Base-by-base conservation (phyloP, 805 yeast genomes). In the Schwanniomyces pseudopolymorphus region DNA sequence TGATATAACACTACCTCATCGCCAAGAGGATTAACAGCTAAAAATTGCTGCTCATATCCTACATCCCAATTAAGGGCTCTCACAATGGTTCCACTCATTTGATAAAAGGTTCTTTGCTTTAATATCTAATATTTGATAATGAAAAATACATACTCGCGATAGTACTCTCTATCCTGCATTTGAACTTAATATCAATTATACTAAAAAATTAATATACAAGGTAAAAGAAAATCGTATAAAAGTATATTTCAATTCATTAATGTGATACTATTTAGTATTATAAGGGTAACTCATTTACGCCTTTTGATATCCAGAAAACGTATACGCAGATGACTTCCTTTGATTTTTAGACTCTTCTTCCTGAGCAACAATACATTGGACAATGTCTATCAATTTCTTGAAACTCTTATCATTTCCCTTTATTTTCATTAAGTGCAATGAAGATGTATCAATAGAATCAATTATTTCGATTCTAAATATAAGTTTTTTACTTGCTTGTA, bases 11-110 rank as follows among this genome's bases (percentile, higher is more conserved):
- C 69, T 2, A 89, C 84, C 54, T 86, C 92, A 60, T 90, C 96
- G 2, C 95, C 84, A 24, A 87, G 75, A 1, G 96, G 94, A 52
- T 81, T 85, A 5, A 85, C 84, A 0, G 87, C 83, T 10, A 87
- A 64, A 55, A 80, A 84, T 42, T 75, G 77, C 57, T 84, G 87
- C 38, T 74, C 77, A 38, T 65, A 64, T 5, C 76, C 81, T n/a
- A 57, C 54, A 47, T 80, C 83, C 90, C 90, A 84, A 38, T 75
- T 75, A 42, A 64, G 58, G 7, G 87, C 84, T 46, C 84, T 70
- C n/a, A 74, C 68, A 9, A 84, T 78, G 31, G 79, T 74, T 4
- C 87, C 87, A 36, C 83, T 74, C 85, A 81, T 81, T 28, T 36
- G 25, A 33, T 22, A 13, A 13, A 8, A 11, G n/a, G 13, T 6